Evolutionary conservation across 2,329 filamentous ascomycete genomes (phyloP).

Genomic region (Lachnellula cervina): DNA sequence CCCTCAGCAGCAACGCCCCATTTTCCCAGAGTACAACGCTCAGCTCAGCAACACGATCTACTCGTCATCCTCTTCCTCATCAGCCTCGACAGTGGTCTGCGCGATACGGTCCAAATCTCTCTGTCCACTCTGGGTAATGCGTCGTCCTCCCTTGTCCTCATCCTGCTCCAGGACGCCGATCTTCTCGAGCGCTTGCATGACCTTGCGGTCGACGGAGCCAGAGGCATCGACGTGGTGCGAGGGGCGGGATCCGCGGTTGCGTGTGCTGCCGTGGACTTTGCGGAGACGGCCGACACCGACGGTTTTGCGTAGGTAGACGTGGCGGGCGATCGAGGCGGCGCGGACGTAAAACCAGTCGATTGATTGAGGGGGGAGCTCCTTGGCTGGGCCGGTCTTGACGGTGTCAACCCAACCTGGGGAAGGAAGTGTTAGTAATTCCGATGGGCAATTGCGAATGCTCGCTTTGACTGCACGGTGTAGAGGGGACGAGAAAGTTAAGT

Average conservation of each 20-base stretch:
- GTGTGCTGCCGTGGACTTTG: conserved; percentile 92
- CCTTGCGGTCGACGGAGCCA: conserved; percentile 94
- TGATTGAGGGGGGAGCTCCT: conserved; percentile 97
- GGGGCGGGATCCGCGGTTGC: conserved; percentile 92
- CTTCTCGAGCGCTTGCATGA: conserved; percentile 97
- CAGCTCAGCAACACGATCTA: conserved; percentile 38
- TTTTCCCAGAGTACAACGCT: conserved; percentile 17
- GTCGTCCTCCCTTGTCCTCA: conserved; percentile 96
- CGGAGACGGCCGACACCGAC: conserved; percentile 97
- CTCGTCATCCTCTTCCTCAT: conserved; percentile 67
- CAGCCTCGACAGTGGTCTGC: conserved; percentile 71
- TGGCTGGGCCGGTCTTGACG: conserved; percentile 94
- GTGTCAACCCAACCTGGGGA: conserved; percentile 91
- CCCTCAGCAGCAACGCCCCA: conserved; percentile 19
- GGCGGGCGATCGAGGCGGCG: conserved; percentile 90
- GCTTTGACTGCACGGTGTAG: background rate
- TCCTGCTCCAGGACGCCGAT: conserved; percentile 97
- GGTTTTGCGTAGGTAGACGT: conserved; percentile 99
- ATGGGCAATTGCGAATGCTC: background rate
- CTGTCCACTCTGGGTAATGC: conserved; percentile 97
- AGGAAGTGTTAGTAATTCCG: conserved; percentile 17
- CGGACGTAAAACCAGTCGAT: conserved; percentile 95
- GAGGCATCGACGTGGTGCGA: conserved; percentile 94
- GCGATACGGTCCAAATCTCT: conserved; percentile 97
- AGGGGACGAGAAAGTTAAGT: background rate